Base-by-base conservation (phyloP, 306 rosid species). In the Sindora glabra region DNA sequence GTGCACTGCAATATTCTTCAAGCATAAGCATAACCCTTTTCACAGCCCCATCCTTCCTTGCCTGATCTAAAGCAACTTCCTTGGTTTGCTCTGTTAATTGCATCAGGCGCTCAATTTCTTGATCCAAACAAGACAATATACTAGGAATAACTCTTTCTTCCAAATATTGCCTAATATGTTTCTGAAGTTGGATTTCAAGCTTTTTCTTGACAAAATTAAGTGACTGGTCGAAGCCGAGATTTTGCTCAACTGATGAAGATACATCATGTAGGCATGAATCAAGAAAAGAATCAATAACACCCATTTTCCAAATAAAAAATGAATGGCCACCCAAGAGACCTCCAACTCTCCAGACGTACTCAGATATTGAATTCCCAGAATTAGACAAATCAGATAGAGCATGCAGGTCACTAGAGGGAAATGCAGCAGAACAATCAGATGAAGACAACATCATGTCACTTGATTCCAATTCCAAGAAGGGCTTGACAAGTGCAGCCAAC, bases 241-340 rank as follows among this genome's bases (percentile, higher is more conserved):
- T 85, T 79, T 87, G 94, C 81, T 90, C 96, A 50, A 90, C 80
- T 36, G 85, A 83, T n/a, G 80, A 83, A 66, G 97, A 84, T 54
- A 90, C 77, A 37, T 90, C 96, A 77, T 73, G 92, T 39, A 85
- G 75, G 75, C 97, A 90, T 27, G 87, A 76, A 61, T 87, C 96
- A 26, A 90, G 91, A 78, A 90, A 85, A 69, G 84, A 85, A 85
- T 90, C 96, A 48, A 90, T 71, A 45, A 87, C 80, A 19, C 81
- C 81, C 45, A 87, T 71, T 74, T 90, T 87, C 96, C 96, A 90
- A 77, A 87, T 73, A 79, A 87, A 90, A 79, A 90, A 87, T 57
- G 95, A 81, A 72, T 87, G 86, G 15, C 60, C 70, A 65, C 68
- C 67, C 73, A 82, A 79, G 41, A 83, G 67, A 67, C 82, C 74